Evolutionary conservation across 345 rosid genomes (phyloP).

Genomic region (Syzygium aromaticum): DNA sequence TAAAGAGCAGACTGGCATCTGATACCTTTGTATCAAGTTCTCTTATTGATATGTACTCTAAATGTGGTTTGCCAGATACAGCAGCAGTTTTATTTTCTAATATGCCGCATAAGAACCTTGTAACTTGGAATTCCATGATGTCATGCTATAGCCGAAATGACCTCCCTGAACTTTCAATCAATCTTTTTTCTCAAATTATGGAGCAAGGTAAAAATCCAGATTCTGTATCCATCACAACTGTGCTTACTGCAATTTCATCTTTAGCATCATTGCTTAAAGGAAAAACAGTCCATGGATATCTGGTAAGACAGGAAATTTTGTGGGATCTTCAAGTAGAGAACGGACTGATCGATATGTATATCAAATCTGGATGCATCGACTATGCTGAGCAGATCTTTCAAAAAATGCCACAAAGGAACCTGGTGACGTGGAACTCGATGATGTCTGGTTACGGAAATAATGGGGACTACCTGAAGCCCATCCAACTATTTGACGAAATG

Average conservation of each 20-base stretch:
- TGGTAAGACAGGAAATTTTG: slow-evolving; percentile 32
- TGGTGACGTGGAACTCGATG: slow-evolving; percentile 73
- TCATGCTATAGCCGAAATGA: slow-evolving; percentile 60
- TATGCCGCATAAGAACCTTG: slow-evolving; percentile 47
- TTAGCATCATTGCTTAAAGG: slow-evolving; percentile 55
- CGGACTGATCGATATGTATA: slow-evolving; percentile 73
- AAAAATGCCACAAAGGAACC: slow-evolving; percentile 34
- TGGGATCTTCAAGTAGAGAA: slow-evolving; percentile 52
- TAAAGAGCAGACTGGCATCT: slow-evolving; percentile 38
- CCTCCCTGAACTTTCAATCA: slow-evolving; percentile 47
- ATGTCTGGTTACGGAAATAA: slow-evolving; percentile 73
- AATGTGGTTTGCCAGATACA: slow-evolving; percentile 45
- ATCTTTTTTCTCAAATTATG: slow-evolving; percentile 30
- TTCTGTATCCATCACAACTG: slow-evolving; percentile 52
- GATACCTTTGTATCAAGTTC: slow-evolving; percentile 64
- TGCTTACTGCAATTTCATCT: slow-evolving; percentile 61
- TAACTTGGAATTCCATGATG: slow-evolving; percentile 71
- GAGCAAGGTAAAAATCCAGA: slow-evolving; percentile 43
- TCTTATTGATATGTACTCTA: slow-evolving; percentile 72
- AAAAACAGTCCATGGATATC: slow-evolving; percentile 55
- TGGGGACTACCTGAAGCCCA: slow-evolving; percentile 46
- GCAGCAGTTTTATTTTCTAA: slow-evolving; percentile 40
- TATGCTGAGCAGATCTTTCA: slow-evolving; percentile 45
- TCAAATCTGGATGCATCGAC: slow-evolving; percentile 56
- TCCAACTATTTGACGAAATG: slow-evolving; percentile 50